Base-by-base conservation (phyloP, 306 rosid species). In the Fagus sylvatica region DNA sequence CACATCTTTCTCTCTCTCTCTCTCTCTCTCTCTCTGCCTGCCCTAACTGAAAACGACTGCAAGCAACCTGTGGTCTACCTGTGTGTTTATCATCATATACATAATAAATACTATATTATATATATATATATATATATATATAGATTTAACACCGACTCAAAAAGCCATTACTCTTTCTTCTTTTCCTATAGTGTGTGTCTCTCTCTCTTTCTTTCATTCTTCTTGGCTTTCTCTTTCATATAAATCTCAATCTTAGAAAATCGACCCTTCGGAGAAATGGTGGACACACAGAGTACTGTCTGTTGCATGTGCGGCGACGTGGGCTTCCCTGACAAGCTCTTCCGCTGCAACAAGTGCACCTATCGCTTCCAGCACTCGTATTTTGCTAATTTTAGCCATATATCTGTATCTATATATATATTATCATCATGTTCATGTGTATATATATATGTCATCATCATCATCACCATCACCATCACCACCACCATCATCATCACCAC, bases 221-320 rank as follows among this genome's bases (percentile, higher is more conserved):
- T 51, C 22, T 11, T 82, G 60, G 71, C 46, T 62, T 82, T 67
- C 72, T 53, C 72, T 62, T 12, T 53, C 60, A 30, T 28, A 30
- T 16, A 22, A 22, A 22, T 19, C 4, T 22, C 15, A 64, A 57
- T 51, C 56, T 28, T 19, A 1, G 36, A 42, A 41, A 22, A 3
- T 48, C 62, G 1, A 53, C n/a, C 12, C 15, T 15, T 56, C 62
- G 28, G 33, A 78, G 68, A 43, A 78, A 93, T 94, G 98, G 96
- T 88, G 85, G 98, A 94, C 89, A 85, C 49, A 61, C 86, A 86
- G 78, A 22, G 28, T 22, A 89, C 88, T 1, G 96, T 94, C 8
- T 94, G 98, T 80, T 92, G 96, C 97, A 86, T 94, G 96, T 94
- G 98, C 41, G 98, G 98, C 39, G 98, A 94, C 68, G 85, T 94